Evolutionary conservation across 768 basidiomycete genomes (phyloP).

Genomic region (Pulveroboletus sp.): DNA sequence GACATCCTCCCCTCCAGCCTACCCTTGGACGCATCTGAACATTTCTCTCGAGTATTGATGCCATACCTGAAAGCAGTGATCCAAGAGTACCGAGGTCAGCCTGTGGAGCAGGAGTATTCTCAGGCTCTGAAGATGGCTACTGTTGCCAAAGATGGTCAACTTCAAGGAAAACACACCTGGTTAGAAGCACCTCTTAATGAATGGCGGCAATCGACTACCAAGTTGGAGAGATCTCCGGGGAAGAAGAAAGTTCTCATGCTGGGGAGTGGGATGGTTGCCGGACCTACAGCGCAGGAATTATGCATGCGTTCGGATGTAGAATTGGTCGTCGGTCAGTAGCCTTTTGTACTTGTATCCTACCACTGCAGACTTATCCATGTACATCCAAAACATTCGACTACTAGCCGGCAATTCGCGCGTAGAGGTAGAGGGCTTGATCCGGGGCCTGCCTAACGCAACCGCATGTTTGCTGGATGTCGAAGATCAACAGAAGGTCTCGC

Average conservation of each 20-base stretch:
- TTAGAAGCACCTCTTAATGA: slow-evolving; percentile 47
- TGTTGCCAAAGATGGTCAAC: slow-evolving; percentile 54
- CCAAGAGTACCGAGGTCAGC: slow-evolving; percentile 32
- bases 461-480: slow-evolving; percentile 58
- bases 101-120: slow-evolving; percentile 24
- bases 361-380: slow-evolving; percentile 14
- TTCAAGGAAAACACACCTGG: slow-evolving; percentile 54
- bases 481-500: slow-evolving; percentile 41
- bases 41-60: slow-evolving; percentile 63
- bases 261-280: slow-evolving; percentile 95
- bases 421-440: slow-evolving; percentile 50
- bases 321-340: slow-evolving; percentile 68
- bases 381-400: not conserved
- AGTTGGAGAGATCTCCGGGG: slow-evolving; percentile 10
- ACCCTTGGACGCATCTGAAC: slow-evolving; percentile 72
- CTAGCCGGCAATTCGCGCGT: slow-evolving; percentile 67
- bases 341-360: slow-evolving; percentile 7
- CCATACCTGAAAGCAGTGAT: slow-evolving; percentile 66
- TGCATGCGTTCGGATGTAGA: slow-evolving; percentile 57
- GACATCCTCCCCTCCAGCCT: slow-evolving; percentile 88
- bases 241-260: slow-evolving; percentile 75
- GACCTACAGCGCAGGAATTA: slow-evolving; percentile 78
- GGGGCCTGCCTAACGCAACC: slow-evolving; percentile 45
- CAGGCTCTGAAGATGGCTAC: slow-evolving; percentile 65
- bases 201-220: slow-evolving; percentile 30